Evolutionary conservation across 2,329 filamentous ascomycete genomes (phyloP), one percentile per base, ranked within the genome.

Genomic region (Colletotrichum lupini): DNA sequence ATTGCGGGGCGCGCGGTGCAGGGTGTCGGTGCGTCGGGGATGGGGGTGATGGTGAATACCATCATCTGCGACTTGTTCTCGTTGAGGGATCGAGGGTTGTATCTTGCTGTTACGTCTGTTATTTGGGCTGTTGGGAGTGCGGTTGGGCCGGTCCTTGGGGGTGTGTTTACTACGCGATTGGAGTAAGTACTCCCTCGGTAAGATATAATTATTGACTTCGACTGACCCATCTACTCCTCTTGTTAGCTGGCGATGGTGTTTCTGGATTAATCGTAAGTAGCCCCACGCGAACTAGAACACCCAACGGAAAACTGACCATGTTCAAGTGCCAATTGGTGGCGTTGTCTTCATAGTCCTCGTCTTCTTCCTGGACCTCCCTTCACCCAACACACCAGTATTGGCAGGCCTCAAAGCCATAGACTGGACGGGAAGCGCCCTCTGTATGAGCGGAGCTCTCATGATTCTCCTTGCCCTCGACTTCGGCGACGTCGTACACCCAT

Each of bases 401-500:
- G 81, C 91, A 63, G 93, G 92, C 1, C 83, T 94, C 4, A 87
- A 89, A 32, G 92, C 92, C 24, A 85, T 91, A 22, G 87, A 90
- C 74, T 84, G 77, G 56, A 58, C 80, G 0, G 87, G 86, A 1
- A 86, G 83, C 24, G 60, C 75, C 16, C 67, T 87, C 0, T 79
- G 87, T 35, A 81, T 83, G 1, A 79, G 75, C 0, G 80, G 81
- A 0, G 78, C 81, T 11, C 77, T 81, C 0, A 77, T 84, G 6
- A 74, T 82, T 4, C 81, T 83, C 22, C 77, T 84, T 16, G 67
- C 82, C 2, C 56, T 79, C 16, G 75, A 74, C 4, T 78, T 72
- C 35, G 78, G 69, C 65, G 95, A 94, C 62, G 89, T 94, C 66
- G 86, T 87, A 26, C 90, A 90, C 75, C 92, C 95, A 1, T 97